Percentiles rank a stretch among this genome's conserved stretches.
Conservation (phyloP, 2,329 filamentous ascomycete species). For the Aspergillus sojae region DNA sequence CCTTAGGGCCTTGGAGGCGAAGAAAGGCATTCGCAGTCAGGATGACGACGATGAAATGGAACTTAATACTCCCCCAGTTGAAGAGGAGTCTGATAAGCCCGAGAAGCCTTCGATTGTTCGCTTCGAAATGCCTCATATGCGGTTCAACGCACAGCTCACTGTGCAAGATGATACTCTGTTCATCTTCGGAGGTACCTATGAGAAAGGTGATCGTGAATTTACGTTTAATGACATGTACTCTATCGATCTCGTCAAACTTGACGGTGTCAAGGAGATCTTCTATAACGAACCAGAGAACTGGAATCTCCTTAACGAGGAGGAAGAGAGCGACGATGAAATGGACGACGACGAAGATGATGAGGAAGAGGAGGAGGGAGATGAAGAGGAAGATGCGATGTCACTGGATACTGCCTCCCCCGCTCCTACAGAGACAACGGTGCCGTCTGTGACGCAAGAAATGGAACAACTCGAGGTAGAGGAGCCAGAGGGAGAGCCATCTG, state of each 20-base stretch:
- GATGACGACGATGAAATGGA: constrained; percentile 47
- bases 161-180: constrained; percentile 92
- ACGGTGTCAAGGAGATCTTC: constrained; percentile 91
- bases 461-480: constrained; percentile 43
- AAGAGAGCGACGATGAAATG: constrained; percentile 62
- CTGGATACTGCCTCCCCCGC: constrained; percentile 40
- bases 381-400: constrained; percentile 51
- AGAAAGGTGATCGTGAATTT: constrained; percentile 91
- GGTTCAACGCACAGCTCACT: constrained; percentile 88
- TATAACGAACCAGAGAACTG: constrained; percentile 83
- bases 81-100: constrained; percentile 54
- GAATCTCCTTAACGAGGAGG: constrained; percentile 64
- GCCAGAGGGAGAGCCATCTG: constrained; percentile 44
- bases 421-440: constrained; percentile 40
- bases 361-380: constrained; percentile 47
- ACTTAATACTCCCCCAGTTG: constrained; percentile 52
- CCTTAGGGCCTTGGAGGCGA: constrained; percentile 80
- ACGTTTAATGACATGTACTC: constrained; percentile 95
- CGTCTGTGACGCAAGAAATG: constrained; percentile 39
- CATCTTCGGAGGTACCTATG: constrained; percentile 92
- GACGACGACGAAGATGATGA: constrained; percentile 47
- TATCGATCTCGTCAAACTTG: constrained; percentile 90
- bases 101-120: constrained; percentile 65
- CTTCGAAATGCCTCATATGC: constrained; percentile 82
- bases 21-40: constrained; percentile 62